A percentile compares a stretch with the other conserved stretches of the same genome.
Evolutionary conservation across 148 eudicot species (phyloP).

Genomic region (Gaultheria prostrata): DNA sequence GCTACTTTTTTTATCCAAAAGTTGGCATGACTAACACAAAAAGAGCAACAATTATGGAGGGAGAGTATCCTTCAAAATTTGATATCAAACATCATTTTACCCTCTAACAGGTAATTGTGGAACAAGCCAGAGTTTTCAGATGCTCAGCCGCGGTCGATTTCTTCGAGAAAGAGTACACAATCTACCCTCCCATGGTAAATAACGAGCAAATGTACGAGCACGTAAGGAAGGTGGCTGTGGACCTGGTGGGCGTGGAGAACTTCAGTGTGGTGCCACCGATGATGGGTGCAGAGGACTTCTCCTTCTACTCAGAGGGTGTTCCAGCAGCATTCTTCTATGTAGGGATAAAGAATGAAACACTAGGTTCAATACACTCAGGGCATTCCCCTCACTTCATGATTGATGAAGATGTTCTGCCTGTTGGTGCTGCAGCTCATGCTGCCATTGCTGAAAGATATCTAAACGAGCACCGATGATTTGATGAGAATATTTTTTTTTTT

Average conservation of each 20-base stretch:
- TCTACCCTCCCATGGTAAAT: conserved; percentile 76
- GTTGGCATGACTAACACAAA: neutral
- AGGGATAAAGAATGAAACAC: conserved; percentile 61
- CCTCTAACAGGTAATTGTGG: conserved; percentile 51
- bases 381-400: conserved; percentile 79
- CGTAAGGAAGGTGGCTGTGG: conserved; percentile 46
- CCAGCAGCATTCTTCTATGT: conserved; percentile 70
- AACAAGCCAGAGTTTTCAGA: conserved; percentile 58
- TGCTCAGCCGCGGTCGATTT: conserved; percentile 68
- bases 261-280: conserved; percentile 45
- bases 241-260: conserved; percentile 41
- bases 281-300: conserved; percentile 91
- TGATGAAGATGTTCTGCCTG: conserved; percentile 62
- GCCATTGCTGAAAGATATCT: conserved; percentile 77
- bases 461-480: conserved; percentile 28
- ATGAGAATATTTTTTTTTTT: neutral
- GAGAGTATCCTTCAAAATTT: neutral
- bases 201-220: conserved; percentile 59
- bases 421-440: conserved; percentile 82
- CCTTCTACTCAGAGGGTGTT: conserved; percentile 58
- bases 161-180: conserved; percentile 46
- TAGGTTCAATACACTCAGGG: conserved; percentile 52
- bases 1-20: neutral
- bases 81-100: neutral
- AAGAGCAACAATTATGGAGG: too few species aligned